Evolutionary conservation across 495 filamentous ascomycete genomes (phyloP), one percentile per base, ranked within the genome.

Genomic region (Pyrenopolyporus hunteri): DNA sequence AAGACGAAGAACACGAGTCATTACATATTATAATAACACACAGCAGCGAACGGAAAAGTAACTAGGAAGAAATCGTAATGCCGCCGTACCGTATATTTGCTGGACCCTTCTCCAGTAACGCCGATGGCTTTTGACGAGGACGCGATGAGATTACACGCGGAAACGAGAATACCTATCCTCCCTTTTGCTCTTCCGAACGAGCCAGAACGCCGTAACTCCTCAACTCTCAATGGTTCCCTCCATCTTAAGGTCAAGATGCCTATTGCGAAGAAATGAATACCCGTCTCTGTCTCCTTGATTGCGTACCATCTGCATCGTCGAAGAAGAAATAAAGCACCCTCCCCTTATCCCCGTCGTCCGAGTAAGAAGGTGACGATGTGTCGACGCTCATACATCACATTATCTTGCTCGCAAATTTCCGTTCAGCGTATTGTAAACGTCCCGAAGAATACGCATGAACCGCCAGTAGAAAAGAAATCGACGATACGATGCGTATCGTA

Each of bases 151-250:
- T 11, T 42, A 43, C 33, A 39, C 32, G 19, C 31, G 16, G 9
- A 36, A 35, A 20, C 9, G 10, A 49, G 7, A 6, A 39, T 39
- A 25, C 32, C n/a, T 4, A n/a, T 14, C 13, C 14, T 5, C 47
- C 17, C 33, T 14, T 29, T 52, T 52, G 40, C 14, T 36, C 36
- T 26, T 42, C 36, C 17, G 17, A 20, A 52, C 49, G 25, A 43
- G n/a, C 22, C 11, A 49, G 33, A 58, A 49, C 56, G 37, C 56
- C 56, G 14, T 17, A 43, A 59, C 56, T 44, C 56, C 56, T 35
- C 47, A n/a, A n/a, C 14, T 16, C 37, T 5, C 23, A 17, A 16
- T 0, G 43, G 6, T 29, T 46, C 25, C 29, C 28, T 7, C 46
- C 9, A 19, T 3, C 44, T 13, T 46, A 23, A 36, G 36, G 22